Evolutionary conservation across 495 filamentous ascomycete species (phyloP).

Genomic region (Penicillium turbatum): DNA sequence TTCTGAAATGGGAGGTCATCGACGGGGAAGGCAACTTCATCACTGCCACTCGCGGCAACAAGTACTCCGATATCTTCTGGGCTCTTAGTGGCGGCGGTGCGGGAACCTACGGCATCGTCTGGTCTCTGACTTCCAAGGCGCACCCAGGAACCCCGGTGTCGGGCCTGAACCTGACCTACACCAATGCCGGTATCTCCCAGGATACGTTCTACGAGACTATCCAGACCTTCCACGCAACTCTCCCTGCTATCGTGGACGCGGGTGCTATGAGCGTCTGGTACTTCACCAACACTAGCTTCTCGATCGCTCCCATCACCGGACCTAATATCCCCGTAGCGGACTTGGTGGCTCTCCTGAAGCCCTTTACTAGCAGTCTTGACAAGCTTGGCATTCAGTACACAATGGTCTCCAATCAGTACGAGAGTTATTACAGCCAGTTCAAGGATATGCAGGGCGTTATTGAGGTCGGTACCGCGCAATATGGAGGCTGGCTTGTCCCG

Average conservation of each 20-base stretch:
- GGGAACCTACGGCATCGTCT: constrained; percentile 61
- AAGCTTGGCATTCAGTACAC: constrained; percentile 30
- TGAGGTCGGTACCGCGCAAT: constrained; percentile 46
- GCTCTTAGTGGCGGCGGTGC: constrained; percentile 62
- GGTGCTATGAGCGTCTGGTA: constrained; percentile 51
- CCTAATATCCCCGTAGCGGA: constrained; percentile 30
- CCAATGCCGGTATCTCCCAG: constrained; percentile 21
- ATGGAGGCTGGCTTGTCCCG: constrained; percentile 56
- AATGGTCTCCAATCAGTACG: constrained; percentile 26
- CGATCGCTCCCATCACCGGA: constrained; percentile 38
- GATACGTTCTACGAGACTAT: constrained; percentile 44
- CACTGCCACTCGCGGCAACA: constrained; percentile 47
- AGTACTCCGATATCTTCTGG: constrained; percentile 62
- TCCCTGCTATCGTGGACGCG: constrained; percentile 46
- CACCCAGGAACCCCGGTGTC: constrained; percentile 36
- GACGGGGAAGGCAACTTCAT: constrained; percentile 47
- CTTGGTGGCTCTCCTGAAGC: constrained; percentile 25
- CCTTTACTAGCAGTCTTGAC: constrained; percentile 27
- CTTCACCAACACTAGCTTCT: constrained; percentile 46
- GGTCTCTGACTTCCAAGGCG: constrained; percentile 47
- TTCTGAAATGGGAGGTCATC: constrained; percentile 59
- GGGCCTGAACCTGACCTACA: constrained; percentile 31
- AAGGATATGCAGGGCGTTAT: constrained; percentile 33
- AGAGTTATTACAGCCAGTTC: constrained; percentile 46
- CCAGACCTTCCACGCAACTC: constrained; percentile 32